Conservation (phyloP, 2,329 filamentous ascomycete species). For the Ascochyta viciae-villosae region DNA sequence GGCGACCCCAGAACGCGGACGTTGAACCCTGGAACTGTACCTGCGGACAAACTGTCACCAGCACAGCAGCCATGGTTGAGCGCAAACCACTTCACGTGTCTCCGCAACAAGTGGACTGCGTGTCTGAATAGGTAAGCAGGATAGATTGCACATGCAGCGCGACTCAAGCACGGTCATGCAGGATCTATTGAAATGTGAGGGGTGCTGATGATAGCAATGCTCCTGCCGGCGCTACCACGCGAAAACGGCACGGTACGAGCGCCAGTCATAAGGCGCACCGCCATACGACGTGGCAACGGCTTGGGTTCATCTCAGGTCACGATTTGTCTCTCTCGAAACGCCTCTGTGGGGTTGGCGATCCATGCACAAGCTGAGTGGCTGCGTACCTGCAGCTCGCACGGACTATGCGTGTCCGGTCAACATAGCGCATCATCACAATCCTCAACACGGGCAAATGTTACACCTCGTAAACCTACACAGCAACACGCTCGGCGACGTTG, state of each 20-base stretch:
- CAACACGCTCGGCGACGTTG: neutral
- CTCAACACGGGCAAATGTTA: neutral
- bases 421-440: neutral
- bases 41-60: neutral
- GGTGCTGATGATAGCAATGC: slow-evolving; percentile 1
- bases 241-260: slow-evolving; percentile 13
- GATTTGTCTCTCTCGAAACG: neutral
- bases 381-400: slow-evolving; percentile 14
- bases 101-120: neutral
- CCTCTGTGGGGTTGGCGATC: neutral
- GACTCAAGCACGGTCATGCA: neutral
- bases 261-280: slow-evolving; percentile 1
- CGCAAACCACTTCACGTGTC: neutral
- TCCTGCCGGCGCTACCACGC: neutral
- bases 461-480: neutral
- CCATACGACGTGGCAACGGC: slow-evolving; percentile 10
- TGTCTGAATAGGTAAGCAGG: neutral
- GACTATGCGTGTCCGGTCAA: slow-evolving; percentile 6
- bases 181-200: slow-evolving; percentile 8
- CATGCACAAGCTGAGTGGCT: slow-evolving; percentile 5
- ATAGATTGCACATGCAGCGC: slow-evolving; percentile 3
- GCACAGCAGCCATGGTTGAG: neutral
- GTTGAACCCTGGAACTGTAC: neutral
- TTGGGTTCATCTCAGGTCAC: slow-evolving; percentile 5
- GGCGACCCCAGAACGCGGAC: neutral